Evolutionary conservation across 1,284 basidiomycete species (phyloP).

Genomic region (Phellopilus nigrolimitatus): DNA sequence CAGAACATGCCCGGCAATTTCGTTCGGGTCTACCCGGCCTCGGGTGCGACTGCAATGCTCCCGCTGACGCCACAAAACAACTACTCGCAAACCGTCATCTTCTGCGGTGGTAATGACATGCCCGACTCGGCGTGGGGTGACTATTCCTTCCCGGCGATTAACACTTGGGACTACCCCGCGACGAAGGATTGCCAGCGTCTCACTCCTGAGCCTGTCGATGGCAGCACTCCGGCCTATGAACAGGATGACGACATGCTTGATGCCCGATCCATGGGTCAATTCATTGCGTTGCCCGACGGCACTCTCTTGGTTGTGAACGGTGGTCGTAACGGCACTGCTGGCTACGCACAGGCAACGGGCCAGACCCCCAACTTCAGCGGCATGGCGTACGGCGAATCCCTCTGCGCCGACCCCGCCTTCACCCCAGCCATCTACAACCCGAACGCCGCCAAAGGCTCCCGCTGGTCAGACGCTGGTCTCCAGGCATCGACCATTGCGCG

Average conservation of each 20-base stretch:
- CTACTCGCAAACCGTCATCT: slow-evolving; percentile 80
- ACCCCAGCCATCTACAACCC: slow-evolving; percentile 79
- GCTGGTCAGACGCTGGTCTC: slow-evolving; percentile 73
- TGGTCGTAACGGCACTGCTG: slow-evolving; percentile 71
- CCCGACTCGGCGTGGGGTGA: slow-evolving; percentile 67
- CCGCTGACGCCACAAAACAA: slow-evolving; percentile 88
- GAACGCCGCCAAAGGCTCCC: slow-evolving; percentile 51
- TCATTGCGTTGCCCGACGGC: slow-evolving; percentile 75
- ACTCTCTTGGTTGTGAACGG: slow-evolving; percentile 77
- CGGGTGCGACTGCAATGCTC: slow-evolving; percentile 85
- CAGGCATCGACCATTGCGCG: slow-evolving; percentile 60
- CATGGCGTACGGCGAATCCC: slow-evolving; percentile 63
- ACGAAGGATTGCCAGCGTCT: slow-evolving; percentile 68
- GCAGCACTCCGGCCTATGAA: slow-evolving; percentile 46
- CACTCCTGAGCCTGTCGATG: slow-evolving; percentile 73
- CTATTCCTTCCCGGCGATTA: slow-evolving; percentile 60
- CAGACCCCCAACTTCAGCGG: slow-evolving; percentile 37
- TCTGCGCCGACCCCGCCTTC: slow-evolving; percentile 61
- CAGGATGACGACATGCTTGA: slow-evolving; percentile 73
- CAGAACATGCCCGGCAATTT: slow-evolving; percentile 63
- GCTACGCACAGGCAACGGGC: slow-evolving; percentile 55
- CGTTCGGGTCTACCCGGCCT: slow-evolving; percentile 88
- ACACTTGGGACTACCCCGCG: slow-evolving; percentile 63
- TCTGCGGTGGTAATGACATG: slow-evolving; percentile 86
- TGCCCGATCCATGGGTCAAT: slow-evolving; percentile 83